Evolutionary conservation across 306 rosid genomes (phyloP), one percentile per base, ranked within the genome.

Genomic region (Trifolium fragiferum): DNA sequence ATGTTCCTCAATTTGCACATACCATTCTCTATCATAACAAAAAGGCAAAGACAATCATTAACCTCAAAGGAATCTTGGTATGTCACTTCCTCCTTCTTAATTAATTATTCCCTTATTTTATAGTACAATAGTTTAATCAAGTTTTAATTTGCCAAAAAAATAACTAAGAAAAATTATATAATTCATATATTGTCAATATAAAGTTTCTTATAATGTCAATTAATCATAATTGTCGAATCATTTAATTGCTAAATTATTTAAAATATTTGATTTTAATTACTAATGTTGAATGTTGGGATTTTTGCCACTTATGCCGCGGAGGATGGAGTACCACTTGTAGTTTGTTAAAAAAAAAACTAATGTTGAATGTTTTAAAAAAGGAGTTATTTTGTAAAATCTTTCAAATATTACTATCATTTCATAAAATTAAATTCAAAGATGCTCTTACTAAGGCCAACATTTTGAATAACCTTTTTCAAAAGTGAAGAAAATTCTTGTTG

Each of bases 1-100:
- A 94, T 82, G 99, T 89, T 10, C 96, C 99, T 74, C 96, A 94
- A 68, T 87, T 94, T 78, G 99, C 97, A 21, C 93, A 92, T 41
- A 89, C 87, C 3, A 88, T 94, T 80, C 93, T 94, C 20, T 19
- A 73, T 43, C 90, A 86, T 20, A 92, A 90, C 78, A 74, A 73
- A 32, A 82, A 55, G 59, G 79, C 92, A 57, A 80, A 58, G 27
- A 76, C 85, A 38, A 75, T 81, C 62, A 78, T 92, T 81, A 94
- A 92, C 79, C 94, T 94, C 85, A 92, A 90, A 79, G 99, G 99
- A 54, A 90, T 92, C 74, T 64, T 92, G 61, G 99, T 94, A 90
- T 19, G 86, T 78, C 3, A 57, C n/a, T 16, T 69, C 38, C 18
- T 33, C 15, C 8, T 76, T 6, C 44, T 57, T 10, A 57, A 54